Base-by-base conservation (phyloP, 2,329 filamentous ascomycete genomes). In the Neurospora sp. region DNA sequence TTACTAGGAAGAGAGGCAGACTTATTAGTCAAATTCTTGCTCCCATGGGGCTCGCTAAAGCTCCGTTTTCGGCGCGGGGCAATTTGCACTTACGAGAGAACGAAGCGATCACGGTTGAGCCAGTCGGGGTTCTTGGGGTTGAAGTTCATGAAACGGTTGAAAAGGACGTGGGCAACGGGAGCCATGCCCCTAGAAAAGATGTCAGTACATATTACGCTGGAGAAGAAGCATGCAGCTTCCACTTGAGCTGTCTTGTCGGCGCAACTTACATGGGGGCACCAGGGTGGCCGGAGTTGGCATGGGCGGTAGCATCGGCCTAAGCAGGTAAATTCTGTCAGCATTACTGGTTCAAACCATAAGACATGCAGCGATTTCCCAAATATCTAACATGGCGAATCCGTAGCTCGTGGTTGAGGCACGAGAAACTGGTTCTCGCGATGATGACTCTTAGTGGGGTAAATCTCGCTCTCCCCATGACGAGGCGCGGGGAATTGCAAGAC, bases 61-160 rank as follows among this genome's bases (percentile, higher is more conserved):
- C 52, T 62, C 52, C 52, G 52, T 62, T 62, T 62, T 62, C 52
- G n/a, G 68, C 38, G 69, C 4, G 66, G 43, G 33, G 70, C 33
- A 39, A 19, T 66, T 38, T 62, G 66, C 23, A 91, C 94, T 88
- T 89, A 97, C 94, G 96, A 99, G 81, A 99, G 93, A 73, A 99
- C 93, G 80, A 99, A 99, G 82, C 96, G 92, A 84, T 99, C 96
- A 80, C 96, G 91, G 89, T 98, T 98, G 78, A 96, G 79, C 94
- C 94, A 99, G 75, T 93, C 87, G 77, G 96, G 93, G 89, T 97
- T 97, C 91, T 97, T 96, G 78, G 96, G 96, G 91, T 98, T 99
- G 89, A 97, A 99, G 82, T 85, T 96, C 93, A 99, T 93, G 88
- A 97, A 96, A 84, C 96, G 96, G 89, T 97, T 97, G 86, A 93